Conservation (phyloP, 371 early-diverging fungal species). For the Lichtheimia ornata region DNA sequence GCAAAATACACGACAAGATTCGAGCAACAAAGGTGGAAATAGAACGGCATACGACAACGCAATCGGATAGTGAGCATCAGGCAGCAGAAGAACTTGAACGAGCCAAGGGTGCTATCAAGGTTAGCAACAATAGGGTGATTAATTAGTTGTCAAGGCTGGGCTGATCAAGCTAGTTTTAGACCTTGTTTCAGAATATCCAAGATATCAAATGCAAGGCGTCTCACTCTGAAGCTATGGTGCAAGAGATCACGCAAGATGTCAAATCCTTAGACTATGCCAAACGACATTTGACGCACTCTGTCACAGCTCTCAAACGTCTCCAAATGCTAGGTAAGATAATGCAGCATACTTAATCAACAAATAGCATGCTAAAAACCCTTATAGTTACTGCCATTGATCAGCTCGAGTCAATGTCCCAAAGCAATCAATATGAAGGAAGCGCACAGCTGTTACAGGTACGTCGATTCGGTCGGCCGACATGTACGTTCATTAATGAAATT, state of each 20-base stretch:
- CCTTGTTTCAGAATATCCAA: slow-evolving; percentile 76
- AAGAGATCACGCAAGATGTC: slow-evolving; percentile 94
- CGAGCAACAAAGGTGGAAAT: slow-evolving; percentile 64
- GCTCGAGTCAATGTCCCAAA: slow-evolving; percentile 64
- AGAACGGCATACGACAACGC: slow-evolving; percentile 68
- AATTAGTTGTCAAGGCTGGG: background rate
- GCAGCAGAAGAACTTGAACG: slow-evolving; percentile 66
- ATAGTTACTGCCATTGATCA: slow-evolving; percentile 80
- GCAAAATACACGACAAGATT: slow-evolving; percentile 63
- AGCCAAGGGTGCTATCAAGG: slow-evolving; percentile 73
- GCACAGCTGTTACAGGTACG: slow-evolving; percentile 77
- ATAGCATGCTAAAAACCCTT: slow-evolving; percentile 60
- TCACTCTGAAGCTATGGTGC: slow-evolving; percentile 85
- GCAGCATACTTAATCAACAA: slow-evolving; percentile 56
- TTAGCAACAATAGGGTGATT: slow-evolving; percentile 15
- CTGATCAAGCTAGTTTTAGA: slow-evolving; percentile 37
- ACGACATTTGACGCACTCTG: slow-evolving; percentile 80
- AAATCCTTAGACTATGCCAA: slow-evolving; percentile 93
- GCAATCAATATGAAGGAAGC: slow-evolving; percentile 75
- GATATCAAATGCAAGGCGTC: slow-evolving; percentile 84
- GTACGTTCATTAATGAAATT: background rate
- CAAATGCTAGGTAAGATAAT: slow-evolving; percentile 77
- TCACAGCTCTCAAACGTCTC: slow-evolving; percentile 80
- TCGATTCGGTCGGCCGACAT: background rate
- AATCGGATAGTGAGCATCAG: slow-evolving; percentile 59